These are phyloP conservation scores for Kluyveromyces lactis DNA, from an alignment of 805 yeast species.

Conservation along the genomic window DNA sequence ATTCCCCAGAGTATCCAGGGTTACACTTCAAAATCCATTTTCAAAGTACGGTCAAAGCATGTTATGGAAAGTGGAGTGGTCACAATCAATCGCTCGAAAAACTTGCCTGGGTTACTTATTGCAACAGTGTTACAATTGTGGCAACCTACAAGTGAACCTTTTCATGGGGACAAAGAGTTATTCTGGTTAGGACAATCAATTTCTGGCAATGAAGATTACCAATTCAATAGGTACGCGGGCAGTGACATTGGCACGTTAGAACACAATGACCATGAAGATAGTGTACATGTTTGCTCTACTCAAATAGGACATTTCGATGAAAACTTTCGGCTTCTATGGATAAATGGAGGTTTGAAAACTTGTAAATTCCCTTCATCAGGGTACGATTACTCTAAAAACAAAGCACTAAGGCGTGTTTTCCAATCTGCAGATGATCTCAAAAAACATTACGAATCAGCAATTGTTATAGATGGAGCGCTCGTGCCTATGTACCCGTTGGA, in stretches of 20 bases:
- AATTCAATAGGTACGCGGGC: slow-evolving; percentile 18
- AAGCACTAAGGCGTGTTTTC: background rate
- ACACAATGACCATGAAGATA: slow-evolving; percentile 4
- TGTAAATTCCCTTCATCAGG: slow-evolving; percentile 14
- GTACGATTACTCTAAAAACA: background rate
- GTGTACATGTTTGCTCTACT: slow-evolving; percentile 18
- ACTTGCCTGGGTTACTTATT: background rate
- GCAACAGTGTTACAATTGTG: background rate
- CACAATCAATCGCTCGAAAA: background rate
- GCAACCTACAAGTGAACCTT: slow-evolving; percentile 3
- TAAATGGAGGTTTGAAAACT: slow-evolving; percentile 24
- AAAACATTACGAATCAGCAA: background rate
- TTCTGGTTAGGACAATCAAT: slow-evolving; percentile 28
- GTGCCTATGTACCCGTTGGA: background rate
- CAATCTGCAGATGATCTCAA: background rate
- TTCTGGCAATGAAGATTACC: slow-evolving; percentile 13
- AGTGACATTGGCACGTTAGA: slow-evolving; percentile 1
- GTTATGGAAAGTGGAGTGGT: slow-evolving; percentile 1
- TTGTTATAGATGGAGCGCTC: background rate
- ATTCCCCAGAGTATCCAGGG: background rate
- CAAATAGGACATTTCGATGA: slow-evolving; percentile 24
- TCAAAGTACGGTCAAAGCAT: background rate
- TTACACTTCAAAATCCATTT: background rate
- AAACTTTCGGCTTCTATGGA: slow-evolving; percentile 22
- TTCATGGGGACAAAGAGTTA: slow-evolving; percentile 25